Conservation (phyloP, 2,329 filamentous ascomycete genomes). For the Coniochaeta prunicola region DNA sequence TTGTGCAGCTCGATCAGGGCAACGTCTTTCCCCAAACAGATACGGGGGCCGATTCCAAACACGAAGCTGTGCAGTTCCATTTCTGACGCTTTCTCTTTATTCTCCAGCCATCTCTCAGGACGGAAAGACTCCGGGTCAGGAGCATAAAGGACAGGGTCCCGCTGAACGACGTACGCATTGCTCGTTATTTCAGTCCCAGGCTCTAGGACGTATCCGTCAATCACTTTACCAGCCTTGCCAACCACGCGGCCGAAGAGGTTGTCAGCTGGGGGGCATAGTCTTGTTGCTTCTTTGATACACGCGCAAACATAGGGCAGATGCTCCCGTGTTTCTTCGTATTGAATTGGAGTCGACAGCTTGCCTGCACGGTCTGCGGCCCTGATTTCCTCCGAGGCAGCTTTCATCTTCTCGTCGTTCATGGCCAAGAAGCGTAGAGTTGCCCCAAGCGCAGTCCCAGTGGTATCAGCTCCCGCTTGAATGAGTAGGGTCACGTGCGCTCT, state of each 20-base stretch:
- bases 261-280: conserved; percentile 24
- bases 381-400: conserved; percentile 36
- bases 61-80: conserved; percentile 43
- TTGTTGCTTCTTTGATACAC: conserved; percentile 29
- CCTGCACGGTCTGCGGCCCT: conserved; percentile 15
- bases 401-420: conserved; percentile 34
- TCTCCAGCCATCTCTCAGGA: conserved; percentile 47
- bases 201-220: conserved; percentile 28
- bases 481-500: conserved; percentile 27
- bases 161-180: conserved; percentile 55
- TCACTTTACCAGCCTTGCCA: conserved; percentile 4
- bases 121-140: conserved; percentile 45
- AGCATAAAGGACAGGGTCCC: conserved; percentile 48
- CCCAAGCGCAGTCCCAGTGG: conserved; percentile 41
- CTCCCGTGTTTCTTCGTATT: conserved; percentile 24
- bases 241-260: conserved; percentile 12
- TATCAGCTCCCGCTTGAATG: conserved; percentile 48
- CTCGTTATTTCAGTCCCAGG: conserved; percentile 52
- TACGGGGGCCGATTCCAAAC: conserved; percentile 46
- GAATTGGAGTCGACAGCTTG: conserved; percentile 16
- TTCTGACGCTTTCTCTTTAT: conserved; percentile 32
- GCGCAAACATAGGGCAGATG: conserved; percentile 30
- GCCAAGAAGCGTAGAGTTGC: conserved; percentile 38
- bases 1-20: conserved; percentile 33
- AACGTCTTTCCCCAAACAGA: conserved; percentile 44